These are phyloP conservation scores for Mycena citricolor DNA, from an alignment of 1,284 basidiomycete genomes.

Conservation along the genomic window DNA sequence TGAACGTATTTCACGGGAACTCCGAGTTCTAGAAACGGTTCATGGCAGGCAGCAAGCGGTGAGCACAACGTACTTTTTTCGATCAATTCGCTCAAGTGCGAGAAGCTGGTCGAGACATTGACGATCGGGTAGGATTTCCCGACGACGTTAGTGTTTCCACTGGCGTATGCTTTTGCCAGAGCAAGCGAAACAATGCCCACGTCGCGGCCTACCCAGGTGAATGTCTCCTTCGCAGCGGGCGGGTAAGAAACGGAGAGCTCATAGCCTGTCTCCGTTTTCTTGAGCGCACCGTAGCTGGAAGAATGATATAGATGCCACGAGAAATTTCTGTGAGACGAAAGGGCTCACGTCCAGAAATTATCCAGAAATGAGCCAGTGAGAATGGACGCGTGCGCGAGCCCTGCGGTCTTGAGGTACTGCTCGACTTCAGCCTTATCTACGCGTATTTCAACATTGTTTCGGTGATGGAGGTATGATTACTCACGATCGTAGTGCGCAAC, in stretches of 20 bases:
- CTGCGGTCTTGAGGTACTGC: constrained; percentile 27
- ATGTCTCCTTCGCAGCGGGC: constrained; percentile 22
- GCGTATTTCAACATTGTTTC: not conserved
- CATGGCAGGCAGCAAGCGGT: not conserved
- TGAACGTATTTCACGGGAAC: constrained; percentile 28
- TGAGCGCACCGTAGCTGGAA: constrained; percentile 10
- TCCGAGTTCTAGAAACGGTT: constrained; percentile 24
- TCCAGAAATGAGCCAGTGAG: constrained; percentile 31
- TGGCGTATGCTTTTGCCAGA: constrained; percentile 31
- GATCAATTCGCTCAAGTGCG: constrained; percentile 22
- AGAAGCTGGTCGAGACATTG: constrained; percentile 27
- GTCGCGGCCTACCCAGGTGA: constrained; percentile 32
- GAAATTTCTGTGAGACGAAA: not conserved
- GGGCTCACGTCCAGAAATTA: constrained; percentile 30
- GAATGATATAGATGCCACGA: not conserved
- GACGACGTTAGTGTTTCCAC: constrained; percentile 2
- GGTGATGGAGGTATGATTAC: not conserved
- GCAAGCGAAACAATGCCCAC: constrained; percentile 29
- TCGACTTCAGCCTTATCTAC: constrained; percentile 33
- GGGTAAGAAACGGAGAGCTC: constrained; percentile 21
- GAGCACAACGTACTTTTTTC: constrained; percentile 23
- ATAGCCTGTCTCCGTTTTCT: constrained; percentile 16
- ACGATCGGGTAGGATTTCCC: constrained; percentile 28
- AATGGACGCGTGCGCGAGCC: constrained; percentile 29
- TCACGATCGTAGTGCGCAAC: not conserved